phyloP scores from a whole-genome alignment of 495 filamentous ascomycete genomes.

The Beverwykella pulmonaria region DNA sequence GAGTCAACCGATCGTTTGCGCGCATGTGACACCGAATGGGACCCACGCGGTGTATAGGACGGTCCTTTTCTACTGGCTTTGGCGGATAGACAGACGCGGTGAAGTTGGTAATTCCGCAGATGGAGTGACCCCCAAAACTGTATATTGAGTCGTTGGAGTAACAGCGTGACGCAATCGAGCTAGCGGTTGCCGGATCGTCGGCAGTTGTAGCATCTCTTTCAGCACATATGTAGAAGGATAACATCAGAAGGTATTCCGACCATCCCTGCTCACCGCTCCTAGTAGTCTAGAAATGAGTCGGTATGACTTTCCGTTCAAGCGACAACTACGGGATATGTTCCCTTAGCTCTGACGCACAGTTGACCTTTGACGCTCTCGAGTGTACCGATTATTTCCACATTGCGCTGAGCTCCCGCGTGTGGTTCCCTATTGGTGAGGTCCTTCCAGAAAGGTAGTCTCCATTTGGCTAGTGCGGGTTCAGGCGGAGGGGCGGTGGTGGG shows the following conservation, averaged over 20 bases:
- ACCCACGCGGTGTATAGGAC: no score
- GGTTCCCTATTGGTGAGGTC: conserved; percentile 33
- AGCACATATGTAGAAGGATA: background rate
- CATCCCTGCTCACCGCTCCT: background rate
- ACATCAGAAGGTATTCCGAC: background rate
- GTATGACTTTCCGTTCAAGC: background rate
- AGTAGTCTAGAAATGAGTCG: background rate
- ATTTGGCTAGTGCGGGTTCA: conserved; percentile 26
- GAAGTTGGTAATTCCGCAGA: no score
- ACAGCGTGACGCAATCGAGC: no score
- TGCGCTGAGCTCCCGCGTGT: conserved; percentile 11
- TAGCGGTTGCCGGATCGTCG: no score
- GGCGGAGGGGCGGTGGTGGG: conserved; percentile 28
- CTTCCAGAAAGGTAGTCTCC: conserved; percentile 29
- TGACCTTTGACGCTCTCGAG: conserved; percentile 57
- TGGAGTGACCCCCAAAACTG: no score
- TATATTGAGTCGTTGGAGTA: no score
- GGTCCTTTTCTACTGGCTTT: no score
- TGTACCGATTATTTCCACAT: conserved; percentile 35
- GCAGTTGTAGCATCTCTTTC: no score
- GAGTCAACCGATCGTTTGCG: no score
- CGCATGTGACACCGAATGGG: no score
- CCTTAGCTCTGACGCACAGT: conserved; percentile 57
- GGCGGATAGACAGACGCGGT: no score
- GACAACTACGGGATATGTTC: conserved; percentile 20